Conservation (phyloP, 371 early-diverging fungal species). For the Apophysomyces ossiformis region DNA sequence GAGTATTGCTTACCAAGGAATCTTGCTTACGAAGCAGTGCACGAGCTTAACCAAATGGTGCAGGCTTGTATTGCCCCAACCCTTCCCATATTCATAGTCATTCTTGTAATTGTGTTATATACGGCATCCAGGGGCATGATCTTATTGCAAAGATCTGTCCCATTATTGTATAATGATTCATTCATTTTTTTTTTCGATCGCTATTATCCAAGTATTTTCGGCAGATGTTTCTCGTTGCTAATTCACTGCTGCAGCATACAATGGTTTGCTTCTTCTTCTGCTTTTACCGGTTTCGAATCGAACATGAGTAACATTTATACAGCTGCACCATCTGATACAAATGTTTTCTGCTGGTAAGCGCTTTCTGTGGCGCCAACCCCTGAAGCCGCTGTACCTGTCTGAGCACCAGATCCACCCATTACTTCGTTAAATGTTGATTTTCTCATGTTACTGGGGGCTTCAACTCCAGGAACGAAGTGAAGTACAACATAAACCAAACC, state of each 20-base stretch:
- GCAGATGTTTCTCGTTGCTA: too few species aligned
- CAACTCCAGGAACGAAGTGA: constrained; percentile 18
- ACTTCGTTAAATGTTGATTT: constrained; percentile 12
- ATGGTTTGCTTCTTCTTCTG: too few species aligned
- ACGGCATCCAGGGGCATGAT: too few species aligned
- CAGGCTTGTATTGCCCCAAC: neutral
- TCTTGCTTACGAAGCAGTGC: constrained; percentile 3
- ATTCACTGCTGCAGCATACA: too few species aligned
- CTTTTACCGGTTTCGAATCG: neutral
- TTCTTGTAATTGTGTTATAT: too few species aligned
- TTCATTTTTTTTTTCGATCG: too few species aligned
- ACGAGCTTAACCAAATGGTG: neutral
- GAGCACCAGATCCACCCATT: constrained; percentile 2
- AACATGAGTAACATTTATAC: constrained; percentile 1
- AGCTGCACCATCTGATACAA: constrained; percentile 13
- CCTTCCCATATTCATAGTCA: neutral
- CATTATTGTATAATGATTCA: too few species aligned
- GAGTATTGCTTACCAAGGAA: neutral
- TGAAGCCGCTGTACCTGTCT: neutral
- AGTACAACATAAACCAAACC: constrained; percentile 14
- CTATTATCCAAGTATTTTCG: too few species aligned
- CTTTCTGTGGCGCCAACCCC: neutral
- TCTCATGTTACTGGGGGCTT: constrained; percentile 19
- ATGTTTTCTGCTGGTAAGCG: constrained; percentile 14
- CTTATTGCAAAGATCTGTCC: too few species aligned